Conservation (phyloP, 768 basidiomycete species). For the Gautieria morchelliformis region DNA sequence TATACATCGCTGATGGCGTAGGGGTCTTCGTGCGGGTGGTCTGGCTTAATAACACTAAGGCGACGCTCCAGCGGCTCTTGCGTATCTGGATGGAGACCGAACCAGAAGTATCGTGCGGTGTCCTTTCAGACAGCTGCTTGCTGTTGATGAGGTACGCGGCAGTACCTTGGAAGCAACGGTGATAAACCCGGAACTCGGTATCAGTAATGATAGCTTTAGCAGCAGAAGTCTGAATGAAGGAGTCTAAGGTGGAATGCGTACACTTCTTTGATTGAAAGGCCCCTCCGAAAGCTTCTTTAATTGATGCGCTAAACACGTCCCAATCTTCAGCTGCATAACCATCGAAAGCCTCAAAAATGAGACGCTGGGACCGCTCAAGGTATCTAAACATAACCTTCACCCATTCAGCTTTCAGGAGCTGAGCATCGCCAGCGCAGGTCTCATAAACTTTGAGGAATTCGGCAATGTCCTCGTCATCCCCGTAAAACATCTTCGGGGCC, state of each 20-base stretch:
- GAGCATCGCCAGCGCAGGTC: neutral
- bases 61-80: neutral
- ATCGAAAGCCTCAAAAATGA: neutral
- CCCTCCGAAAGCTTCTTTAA: neutral
- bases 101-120: neutral
- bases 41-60: neutral
- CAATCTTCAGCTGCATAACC: neutral
- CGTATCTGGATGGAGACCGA: neutral
- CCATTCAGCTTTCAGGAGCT: neutral
- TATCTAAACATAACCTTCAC: neutral
- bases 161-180: neutral
- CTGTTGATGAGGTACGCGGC: neutral
- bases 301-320: neutral
- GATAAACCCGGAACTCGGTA: neutral
- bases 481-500: neutral
- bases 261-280: neutral
- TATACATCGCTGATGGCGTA: neutral
- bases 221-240: neutral
- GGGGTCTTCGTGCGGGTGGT: neutral
- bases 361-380: neutral
- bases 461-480: neutral
- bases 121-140: neutral
- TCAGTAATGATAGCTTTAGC: neutral
- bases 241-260: neutral
- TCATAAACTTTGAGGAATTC: neutral